These are phyloP conservation scores for Murraya paniculata DNA, from an alignment of 345 rosid species.

Conservation along the genomic window DNA sequence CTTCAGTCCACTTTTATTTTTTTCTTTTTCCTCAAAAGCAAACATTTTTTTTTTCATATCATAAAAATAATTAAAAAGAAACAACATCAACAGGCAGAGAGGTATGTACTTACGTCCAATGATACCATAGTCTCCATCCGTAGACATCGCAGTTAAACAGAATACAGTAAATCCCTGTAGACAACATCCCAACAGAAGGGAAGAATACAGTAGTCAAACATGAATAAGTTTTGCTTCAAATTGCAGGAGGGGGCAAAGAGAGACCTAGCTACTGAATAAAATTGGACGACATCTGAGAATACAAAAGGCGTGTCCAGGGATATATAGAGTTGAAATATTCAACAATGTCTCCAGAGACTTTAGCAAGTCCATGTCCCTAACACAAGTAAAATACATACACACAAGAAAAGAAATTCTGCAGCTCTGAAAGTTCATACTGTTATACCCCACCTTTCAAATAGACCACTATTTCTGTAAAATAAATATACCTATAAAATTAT, in stretches of 20 bases:
- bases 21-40: not conserved
- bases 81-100: not conserved
- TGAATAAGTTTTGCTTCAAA: not conserved
- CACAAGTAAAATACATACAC: not conserved
- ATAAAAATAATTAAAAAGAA: not conserved
- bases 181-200: not conserved
- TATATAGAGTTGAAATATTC: not conserved
- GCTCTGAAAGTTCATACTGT: not conserved
- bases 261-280: not conserved
- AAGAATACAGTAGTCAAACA: not conserved
- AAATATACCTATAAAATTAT: not conserved
- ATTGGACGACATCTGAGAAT: not conserved
- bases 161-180: slow-evolving; percentile 29
- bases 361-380: not conserved
- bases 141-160: slow-evolving; percentile 27
- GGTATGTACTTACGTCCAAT: slow-evolving; percentile 33
- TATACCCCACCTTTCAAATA: not conserved
- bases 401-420: not conserved
- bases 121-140: slow-evolving; percentile 21
- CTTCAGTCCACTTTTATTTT: not conserved
- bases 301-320: not conserved
- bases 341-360: not conserved
- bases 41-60: not conserved
- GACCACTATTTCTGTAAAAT: not conserved
- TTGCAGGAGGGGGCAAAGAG: not conserved